Base-by-base conservation (phyloP, 768 basidiomycete species). In the Hirschioporus abietinus region DNA sequence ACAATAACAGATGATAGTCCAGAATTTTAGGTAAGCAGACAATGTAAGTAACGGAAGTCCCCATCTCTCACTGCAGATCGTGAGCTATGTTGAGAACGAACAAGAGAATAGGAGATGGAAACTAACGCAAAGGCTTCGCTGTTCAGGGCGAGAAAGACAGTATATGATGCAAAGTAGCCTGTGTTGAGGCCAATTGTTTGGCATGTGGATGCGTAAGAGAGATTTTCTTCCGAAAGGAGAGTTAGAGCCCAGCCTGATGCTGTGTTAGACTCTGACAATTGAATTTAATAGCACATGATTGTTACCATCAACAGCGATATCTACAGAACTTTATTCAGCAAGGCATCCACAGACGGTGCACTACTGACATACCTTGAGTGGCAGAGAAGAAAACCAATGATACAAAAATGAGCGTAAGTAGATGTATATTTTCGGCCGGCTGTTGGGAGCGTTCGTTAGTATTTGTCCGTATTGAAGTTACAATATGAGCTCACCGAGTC, bases 141-240 rank as follows among this genome's bases (percentile, higher is more conserved):
- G 74, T 98, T 99, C 74, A 99, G 88, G 0, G 97, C 97, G 58
- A 99, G 84, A 74, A 99, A 99, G 7, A 99, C 95, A 8, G 97
- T 99, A 74, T 97, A 99, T 1, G 94, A 95, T 34, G 95, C 85
- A 73, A 99, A 96, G 77, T 90, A 98, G 6, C 97, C 97, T 0
- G 93, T 92, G 71, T 96, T 98, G 26, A 99, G 82, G 15, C 97
- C 97, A 68, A 99, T 93, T 0, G 97, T 99, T 76, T 99, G 97
- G 66, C 96, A 98, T 7, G 96, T 99, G 20, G 95, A 97, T 2
- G 97, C 97, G 73, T 96, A 99, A 20, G 96, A 94, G 42, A 99
- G 78, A 73, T 95, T 96, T 70, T 95, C 95, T 68, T 93, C 88
- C 1, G 96, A 99, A 61, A 99, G 86, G 35, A 88, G 83, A 4